Base-by-base conservation (phyloP, 352 stramenopile species). In the Saprolegnia parasitica region DNA sequence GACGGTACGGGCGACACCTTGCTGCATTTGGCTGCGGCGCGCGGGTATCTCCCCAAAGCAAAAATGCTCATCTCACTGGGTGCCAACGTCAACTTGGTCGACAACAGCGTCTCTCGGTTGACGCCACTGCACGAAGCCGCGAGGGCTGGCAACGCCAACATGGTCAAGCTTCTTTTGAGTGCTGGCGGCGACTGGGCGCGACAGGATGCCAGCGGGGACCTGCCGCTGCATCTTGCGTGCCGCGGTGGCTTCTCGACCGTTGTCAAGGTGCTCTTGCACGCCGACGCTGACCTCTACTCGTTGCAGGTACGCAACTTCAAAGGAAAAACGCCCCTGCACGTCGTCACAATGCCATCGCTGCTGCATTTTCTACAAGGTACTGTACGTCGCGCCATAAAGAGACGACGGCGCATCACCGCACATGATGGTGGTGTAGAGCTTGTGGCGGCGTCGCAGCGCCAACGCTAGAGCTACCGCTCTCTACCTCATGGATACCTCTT, bases 91-190 rank as follows among this genome's bases (percentile, higher is more conserved):
- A 86, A 90, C 58, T 26, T 75, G 0, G 67, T 84, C 0, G 81
- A 90, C 65, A 86, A 74, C 46, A 84, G 56, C 5, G 72, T 78
- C 10, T 80, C 70, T 16, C 74, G 58, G 23, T 78, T 56, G 21
- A 86, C 80, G 9, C 75, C 82, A 15, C 71, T 90, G 5, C 82
- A 90, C 37, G 82, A 88, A 70, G 84, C 80, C 15, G 81, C 78
- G 71, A 73, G 74, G n/a, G 75, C 71, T 8, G 82, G 82, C 9
- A 75, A 89, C 39, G 57, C 65, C 1, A 21, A 67, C 11, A 72
- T 86, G 9, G 74, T 79, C 2, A 67, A 75, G 5, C 46, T 77
- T 18, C 56, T 92, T 5, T 55, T 92, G 29, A 56, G 49, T 23
- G 71, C 74, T 6, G 81, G 82, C 21, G 81, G 82, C 21, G 66